Evolutionary conservation across 371 early-diverging fungal genomes (phyloP).

Genomic region (Circinella minor): DNA sequence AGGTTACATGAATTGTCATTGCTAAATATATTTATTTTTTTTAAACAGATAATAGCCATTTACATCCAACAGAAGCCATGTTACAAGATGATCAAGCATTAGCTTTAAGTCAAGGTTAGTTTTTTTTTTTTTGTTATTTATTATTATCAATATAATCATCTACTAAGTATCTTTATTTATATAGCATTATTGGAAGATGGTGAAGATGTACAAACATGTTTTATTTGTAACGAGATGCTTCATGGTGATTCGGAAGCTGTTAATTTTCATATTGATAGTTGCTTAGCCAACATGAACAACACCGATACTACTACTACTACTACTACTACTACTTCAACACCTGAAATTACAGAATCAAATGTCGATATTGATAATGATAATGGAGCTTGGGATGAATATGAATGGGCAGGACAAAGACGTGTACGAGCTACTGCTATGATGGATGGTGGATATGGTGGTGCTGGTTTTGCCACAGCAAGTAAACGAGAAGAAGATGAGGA

Average conservation of each 20-base stretch:
- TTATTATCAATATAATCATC: not conserved
- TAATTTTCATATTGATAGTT: conserved; percentile 75
- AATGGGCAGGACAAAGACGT: conserved; percentile 86
- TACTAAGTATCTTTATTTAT: no score
- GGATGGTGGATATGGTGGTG: conserved; percentile 78
- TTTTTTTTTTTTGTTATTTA: not conserved
- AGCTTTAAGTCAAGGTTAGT: conserved; percentile 16
- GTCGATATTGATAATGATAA: not conserved
- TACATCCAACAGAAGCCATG: not conserved
- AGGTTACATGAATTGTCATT: conserved; percentile 4
- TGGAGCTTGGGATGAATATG: conserved; percentile 74
- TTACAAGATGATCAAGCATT: conserved; percentile 6
- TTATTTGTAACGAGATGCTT: conserved; percentile 72
- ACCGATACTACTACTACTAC: conserved; percentile 10
- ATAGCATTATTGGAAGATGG: conserved; percentile 6
- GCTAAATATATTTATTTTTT: no score
- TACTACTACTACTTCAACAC: conserved; percentile 9
- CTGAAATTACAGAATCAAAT: not conserved
- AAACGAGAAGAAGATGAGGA: conserved; percentile 73
- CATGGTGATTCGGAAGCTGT: conserved; percentile 63
- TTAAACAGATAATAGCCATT: not conserved
- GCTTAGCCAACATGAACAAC: conserved; percentile 48
- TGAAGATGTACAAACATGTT: conserved; percentile 56
- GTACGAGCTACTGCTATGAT: conserved; percentile 83
- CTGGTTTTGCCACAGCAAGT: conserved; percentile 57